phyloP scores from a whole-genome alignment of 371 early-diverging fungal genomes.

The Apophysomyces ossiformis region DNA sequence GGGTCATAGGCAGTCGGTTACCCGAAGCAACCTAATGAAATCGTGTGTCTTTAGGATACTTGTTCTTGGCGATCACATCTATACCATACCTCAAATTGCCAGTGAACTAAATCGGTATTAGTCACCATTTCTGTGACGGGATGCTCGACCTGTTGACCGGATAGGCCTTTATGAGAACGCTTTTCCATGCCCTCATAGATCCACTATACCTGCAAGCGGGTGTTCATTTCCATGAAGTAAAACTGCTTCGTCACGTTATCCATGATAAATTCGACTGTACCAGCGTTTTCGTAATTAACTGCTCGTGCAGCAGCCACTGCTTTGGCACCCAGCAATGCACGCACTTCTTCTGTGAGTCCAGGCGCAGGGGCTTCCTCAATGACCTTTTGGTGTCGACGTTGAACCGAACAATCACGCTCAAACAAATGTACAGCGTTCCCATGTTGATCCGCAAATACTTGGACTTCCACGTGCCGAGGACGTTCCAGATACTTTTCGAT shows the following conservation, averaged over 20 bases:
- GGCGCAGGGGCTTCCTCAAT: conserved; percentile 90
- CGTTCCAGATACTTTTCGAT: conserved; percentile 89
- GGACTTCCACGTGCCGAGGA: conserved; percentile 96
- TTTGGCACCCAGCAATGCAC: conserved; percentile 82
- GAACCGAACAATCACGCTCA: conserved; percentile 98
- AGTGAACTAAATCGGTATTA: conserved; percentile 90
- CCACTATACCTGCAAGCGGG: conserved; percentile 74
- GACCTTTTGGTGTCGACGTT: conserved; percentile 97
- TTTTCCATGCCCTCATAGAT: conserved; percentile 2
- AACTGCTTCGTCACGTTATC: conserved; percentile 86
- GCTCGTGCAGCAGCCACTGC: conserved; percentile 94
- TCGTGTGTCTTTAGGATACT: not conserved
- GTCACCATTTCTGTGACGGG: conserved; percentile 98
- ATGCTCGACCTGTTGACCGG: conserved; percentile 95
- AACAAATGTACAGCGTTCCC: conserved; percentile 92
- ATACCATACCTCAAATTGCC: conserved; percentile 78
- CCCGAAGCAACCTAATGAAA: conserved; percentile 79
- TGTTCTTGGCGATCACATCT: not conserved
- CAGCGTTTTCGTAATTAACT: conserved; percentile 92
- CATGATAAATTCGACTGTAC: conserved; percentile 98
- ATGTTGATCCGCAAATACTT: conserved; percentile 91
- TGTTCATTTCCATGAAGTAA: conserved; percentile 99
- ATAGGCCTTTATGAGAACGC: not conserved
- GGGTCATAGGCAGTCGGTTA: conserved; percentile 75
- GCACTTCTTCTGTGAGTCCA: conserved; percentile 70